phyloP scores from a whole-genome alignment of 148 eudicot species.

The Heliosperma pusillum region DNA sequence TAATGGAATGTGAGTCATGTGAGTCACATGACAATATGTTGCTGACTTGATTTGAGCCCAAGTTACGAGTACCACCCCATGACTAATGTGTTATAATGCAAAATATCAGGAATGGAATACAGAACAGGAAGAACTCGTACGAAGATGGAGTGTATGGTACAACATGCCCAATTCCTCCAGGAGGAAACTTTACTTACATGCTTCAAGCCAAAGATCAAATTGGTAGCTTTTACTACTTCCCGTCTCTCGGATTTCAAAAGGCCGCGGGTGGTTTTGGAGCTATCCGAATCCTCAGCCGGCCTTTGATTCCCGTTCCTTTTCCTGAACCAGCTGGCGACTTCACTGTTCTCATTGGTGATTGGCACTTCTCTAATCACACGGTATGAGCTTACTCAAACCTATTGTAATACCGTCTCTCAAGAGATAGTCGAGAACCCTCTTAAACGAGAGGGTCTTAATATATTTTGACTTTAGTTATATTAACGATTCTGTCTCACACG shows the following conservation, averaged over 20 bases:
- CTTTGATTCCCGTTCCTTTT: conserved; percentile 85
- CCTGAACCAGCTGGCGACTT: conserved; percentile 63
- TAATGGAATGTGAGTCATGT: too few species aligned
- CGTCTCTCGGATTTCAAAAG: conserved; percentile 83
- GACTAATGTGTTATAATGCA: too few species aligned
- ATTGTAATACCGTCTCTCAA: too few species aligned
- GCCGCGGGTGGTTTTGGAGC: conserved; percentile 97
- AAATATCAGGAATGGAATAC: conserved; percentile 80
- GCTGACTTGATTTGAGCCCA: too few species aligned
- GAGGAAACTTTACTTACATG: conserved; percentile 78
- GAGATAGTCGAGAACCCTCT: too few species aligned
- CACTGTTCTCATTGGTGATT: conserved; percentile 85
- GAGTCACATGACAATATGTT: too few species aligned
- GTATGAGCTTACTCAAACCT: conserved; percentile 26
- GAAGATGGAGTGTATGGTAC: conserved; percentile 93
- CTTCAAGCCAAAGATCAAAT: conserved; percentile 96
- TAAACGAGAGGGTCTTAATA: too few species aligned
- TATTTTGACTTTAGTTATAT: neutral
- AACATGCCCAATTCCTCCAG: conserved; percentile 95
- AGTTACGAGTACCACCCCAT: too few species aligned
- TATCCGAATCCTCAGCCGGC: conserved; percentile 80
- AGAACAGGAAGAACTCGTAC: conserved; percentile 79
- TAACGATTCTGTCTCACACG: too few species aligned
- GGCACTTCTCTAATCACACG: conserved; percentile 85
- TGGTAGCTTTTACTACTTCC: conserved; percentile 90